phyloP scores from a whole-genome alignment of 176 grass and related monocot species.

The Zea mays region Zm-B73-REFERENCE-NAM-5.0 NC_050103.1:126973501-126974000 shows the following conservation, averaged over 20 bases:
- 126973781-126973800: constrained; percentile 39
- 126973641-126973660: background rate
- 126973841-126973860: constrained; percentile 20
- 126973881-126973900: constrained; percentile 44
- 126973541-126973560: too few species aligned
- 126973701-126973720: constrained; percentile 7
- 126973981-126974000: constrained; percentile 27
- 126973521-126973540: too few species aligned
- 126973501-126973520: too few species aligned
- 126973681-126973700: constrained; percentile 10
- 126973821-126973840: constrained; percentile 35
- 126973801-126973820: constrained; percentile 9
- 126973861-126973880: constrained; percentile 49
- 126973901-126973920: constrained; percentile 32
- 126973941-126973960: constrained; percentile 54
- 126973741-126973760: constrained; percentile 11
- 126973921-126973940: constrained; percentile 43
- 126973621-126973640: too few species aligned
- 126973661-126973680: background rate
- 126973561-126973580: too few species aligned
- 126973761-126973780: constrained; percentile 25
- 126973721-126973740: constrained; percentile 44
- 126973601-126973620: too few species aligned
- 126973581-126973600: too few species aligned
- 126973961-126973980: constrained; percentile 50